Conservation (phyloP, 495 filamentous ascomycete species). For the Penicillium odoratum region DNA sequence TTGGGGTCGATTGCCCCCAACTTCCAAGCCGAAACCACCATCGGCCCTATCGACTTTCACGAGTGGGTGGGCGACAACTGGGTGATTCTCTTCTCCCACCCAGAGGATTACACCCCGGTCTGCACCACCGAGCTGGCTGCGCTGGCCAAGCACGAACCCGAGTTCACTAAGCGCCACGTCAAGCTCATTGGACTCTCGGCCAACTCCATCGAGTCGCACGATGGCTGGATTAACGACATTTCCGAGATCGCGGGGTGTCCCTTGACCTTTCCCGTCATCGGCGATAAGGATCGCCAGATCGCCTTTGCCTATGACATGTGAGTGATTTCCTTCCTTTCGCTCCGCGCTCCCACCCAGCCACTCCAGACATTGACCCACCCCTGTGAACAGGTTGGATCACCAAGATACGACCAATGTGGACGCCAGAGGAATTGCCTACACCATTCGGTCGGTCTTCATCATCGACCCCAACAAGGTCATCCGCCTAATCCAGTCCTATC, state of each 20-base stretch:
- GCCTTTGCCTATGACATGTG: not conserved
- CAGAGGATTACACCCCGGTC: constrained; percentile 2
- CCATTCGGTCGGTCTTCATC: constrained; percentile 10
- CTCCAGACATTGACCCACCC: not conserved
- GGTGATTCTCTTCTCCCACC: constrained; percentile 7
- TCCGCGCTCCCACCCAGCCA: not conserved
- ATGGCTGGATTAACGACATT: constrained; percentile 12
- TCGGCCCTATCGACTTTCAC: constrained; percentile 5
- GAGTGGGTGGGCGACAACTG: constrained; percentile 2
- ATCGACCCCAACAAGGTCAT: constrained; percentile 10
- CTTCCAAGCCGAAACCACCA: constrained; percentile 5
- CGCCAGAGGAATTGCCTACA: constrained; percentile 7
- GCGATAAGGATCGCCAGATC: constrained; percentile 9
- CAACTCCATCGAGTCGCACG: constrained; percentile 10
- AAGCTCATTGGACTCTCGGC: constrained; percentile 9
- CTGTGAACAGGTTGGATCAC: not conserved
- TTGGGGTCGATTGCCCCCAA: constrained; percentile 6
- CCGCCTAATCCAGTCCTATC: constrained; percentile 5
- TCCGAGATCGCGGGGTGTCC: constrained; percentile 9
- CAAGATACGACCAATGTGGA: constrained; percentile 5
- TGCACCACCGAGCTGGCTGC: constrained; percentile 4
- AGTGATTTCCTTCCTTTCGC: not conserved
- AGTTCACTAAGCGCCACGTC: constrained; percentile 8
- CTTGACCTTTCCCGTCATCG: constrained; percentile 10
- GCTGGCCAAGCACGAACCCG: constrained; percentile 6